Evolutionary conservation across 2,329 filamentous ascomycete species (phyloP).

Genomic region (Coniella vitis): DNA sequence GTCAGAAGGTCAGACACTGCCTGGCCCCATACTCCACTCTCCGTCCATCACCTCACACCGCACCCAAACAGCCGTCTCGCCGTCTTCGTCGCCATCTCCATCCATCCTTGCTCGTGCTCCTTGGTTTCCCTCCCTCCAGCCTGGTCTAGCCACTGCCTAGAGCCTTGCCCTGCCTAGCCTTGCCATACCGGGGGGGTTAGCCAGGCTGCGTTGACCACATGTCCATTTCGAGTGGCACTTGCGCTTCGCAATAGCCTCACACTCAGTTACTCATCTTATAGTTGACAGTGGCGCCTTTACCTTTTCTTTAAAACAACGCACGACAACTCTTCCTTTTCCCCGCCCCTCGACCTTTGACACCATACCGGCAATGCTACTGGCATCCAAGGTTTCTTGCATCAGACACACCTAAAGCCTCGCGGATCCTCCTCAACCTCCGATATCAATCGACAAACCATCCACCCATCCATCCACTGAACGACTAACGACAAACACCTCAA

Average conservation of each 20-base stretch:
- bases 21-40: not conserved
- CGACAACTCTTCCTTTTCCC: not conserved
- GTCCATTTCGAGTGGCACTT: constrained; percentile 1
- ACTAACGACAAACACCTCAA: constrained; percentile 1
- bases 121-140: constrained; percentile 7
- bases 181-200: not conserved
- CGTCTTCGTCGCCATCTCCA: constrained; percentile 6
- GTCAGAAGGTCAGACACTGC: constrained; percentile 14
- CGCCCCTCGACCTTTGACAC: not conserved
- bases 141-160: constrained; percentile 14
- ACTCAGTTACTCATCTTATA: constrained; percentile 14
- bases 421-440: constrained; percentile 6
- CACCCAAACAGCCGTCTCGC: constrained; percentile 2
- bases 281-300: constrained; percentile 9
- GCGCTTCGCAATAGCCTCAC: constrained; percentile 9
- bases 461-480: not conserved
- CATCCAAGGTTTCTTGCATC: constrained; percentile 13
- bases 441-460: not conserved
- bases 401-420: constrained; percentile 12
- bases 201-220: constrained; percentile 14
- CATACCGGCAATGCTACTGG: constrained; percentile 11
- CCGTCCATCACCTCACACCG: not conserved
- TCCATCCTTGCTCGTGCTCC: not conserved
- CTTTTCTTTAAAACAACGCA: constrained; percentile 5
- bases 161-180: constrained; percentile 5